A percentile compares a stretch with the other conserved stretches of the same genome.
These are phyloP conservation scores for Cordyceps pruinosa DNA, from an alignment of 2,329 filamentous ascomycete species.

Conservation along the genomic window DNA sequence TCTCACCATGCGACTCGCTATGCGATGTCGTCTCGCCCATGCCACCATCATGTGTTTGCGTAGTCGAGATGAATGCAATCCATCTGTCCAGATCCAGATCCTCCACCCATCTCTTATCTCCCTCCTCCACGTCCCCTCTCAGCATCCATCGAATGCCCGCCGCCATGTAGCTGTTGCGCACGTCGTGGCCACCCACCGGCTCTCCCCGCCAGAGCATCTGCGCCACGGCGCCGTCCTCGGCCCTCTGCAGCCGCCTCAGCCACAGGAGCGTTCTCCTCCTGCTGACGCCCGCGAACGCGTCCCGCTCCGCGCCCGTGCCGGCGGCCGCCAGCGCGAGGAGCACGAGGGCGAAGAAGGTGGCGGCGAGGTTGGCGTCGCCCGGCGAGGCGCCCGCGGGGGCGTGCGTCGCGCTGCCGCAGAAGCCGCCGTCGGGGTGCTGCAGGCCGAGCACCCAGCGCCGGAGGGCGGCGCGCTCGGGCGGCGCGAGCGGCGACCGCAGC, in stretches of 20 bases:
- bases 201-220: constrained; percentile 59
- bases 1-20: constrained; percentile 73
- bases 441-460: constrained; percentile 78
- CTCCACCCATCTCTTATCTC: constrained; percentile 47
- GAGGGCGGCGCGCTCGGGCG: constrained; percentile 37
- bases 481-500: constrained; percentile 54
- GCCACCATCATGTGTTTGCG: constrained; percentile 79
- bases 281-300: constrained; percentile 57
- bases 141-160: constrained; percentile 77
- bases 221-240: constrained; percentile 78
- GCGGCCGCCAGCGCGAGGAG: constrained; percentile 51
- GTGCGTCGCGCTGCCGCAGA: constrained; percentile 77
- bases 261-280: constrained; percentile 62
- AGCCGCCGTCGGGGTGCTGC: constrained; percentile 81
- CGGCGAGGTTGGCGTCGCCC: constrained; percentile 64
- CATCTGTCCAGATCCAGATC: constrained; percentile 72
- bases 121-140: constrained; percentile 49
- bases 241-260: constrained; percentile 68
- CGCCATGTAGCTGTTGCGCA: constrained; percentile 82
- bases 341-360: constrained; percentile 82
- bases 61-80: constrained; percentile 61
- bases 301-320: constrained; percentile 24
- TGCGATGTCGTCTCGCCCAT: constrained; percentile 64
- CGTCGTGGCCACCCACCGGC: constrained; percentile 74
- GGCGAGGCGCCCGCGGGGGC: constrained; percentile 25